Base-by-base conservation (phyloP, 106 monocot genomes). In the Agapanthus africanus region DNA sequence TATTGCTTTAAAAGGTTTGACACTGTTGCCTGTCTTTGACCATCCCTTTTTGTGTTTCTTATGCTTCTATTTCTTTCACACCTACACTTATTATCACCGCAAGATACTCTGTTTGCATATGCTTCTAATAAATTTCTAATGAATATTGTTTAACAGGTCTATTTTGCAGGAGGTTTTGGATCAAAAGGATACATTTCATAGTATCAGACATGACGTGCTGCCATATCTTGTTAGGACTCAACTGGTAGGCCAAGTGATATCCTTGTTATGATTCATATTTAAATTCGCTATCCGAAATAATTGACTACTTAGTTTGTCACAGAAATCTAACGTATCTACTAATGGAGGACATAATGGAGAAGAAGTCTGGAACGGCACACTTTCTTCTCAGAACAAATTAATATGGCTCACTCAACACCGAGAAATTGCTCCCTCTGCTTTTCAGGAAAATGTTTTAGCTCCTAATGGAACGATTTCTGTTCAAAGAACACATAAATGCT, bases 141-240 rank as follows among this genome's bases (percentile, higher is more conserved):
- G 8, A 40, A 33, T 30, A n/a, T 54, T 70, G 30, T 56, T 64
- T 40, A 35, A 50, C 85, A 99, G 99, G 85, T 67, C 57, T 63
- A 73, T 83, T 76, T 68, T 99, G 40, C 86, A 82, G 75, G 84
- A 93, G 28, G 77, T 99, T 64, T 90, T 99, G 75, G 85, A 90
- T 68, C 74, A 78, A 42, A 90, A 90, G 60, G 80, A 82, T 41
- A 73, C 60, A n/a, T 99, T 90, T 71, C 86, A 80, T 38, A 99
- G 93, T 52, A 99, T 99, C 70, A 84, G 81, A 66, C 89, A 81
- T 50, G 99, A 99, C 77, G 82, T 99, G 22, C 65, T 99, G 21
- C 93, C 99, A 37, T 99, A 93, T 75, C 90, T 99, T 74, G 85
- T 99, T 46, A 84, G 78, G 70, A 90, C 87, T 34, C 99, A 99